These are phyloP conservation scores for Rosa hybrid DNA, from an alignment of 331 rosid species.

Conservation along the genomic window DNA sequence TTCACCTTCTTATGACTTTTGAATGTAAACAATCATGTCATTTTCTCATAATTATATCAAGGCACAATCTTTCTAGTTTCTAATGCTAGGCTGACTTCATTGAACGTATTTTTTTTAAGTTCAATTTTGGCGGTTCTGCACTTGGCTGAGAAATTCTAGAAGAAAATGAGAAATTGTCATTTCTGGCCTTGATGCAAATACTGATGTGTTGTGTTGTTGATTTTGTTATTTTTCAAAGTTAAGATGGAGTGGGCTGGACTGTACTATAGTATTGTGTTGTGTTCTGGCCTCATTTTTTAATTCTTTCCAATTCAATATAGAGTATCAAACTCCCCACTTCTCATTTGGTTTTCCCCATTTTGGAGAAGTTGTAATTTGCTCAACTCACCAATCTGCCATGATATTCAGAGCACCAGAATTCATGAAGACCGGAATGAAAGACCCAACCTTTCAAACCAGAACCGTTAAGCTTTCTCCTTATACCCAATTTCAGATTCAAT, in stretches of 20 bases:
- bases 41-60: too few relatives aligned
- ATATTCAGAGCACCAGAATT: background rate
- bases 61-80: too few relatives aligned
- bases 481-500: background rate
- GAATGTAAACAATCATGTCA: background rate
- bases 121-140: background rate
- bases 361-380: too few relatives aligned
- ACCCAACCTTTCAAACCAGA: background rate
- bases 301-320: too few relatives aligned
- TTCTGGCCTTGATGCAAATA: background rate
- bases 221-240: too few relatives aligned
- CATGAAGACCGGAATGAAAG: background rate
- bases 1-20: background rate
- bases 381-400: too few relatives aligned
- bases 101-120: background rate
- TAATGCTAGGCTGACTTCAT: background rate
- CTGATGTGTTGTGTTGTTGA: too few relatives aligned
- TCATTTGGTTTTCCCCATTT: too few relatives aligned
- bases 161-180: background rate
- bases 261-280: too few relatives aligned
- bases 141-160: background rate
- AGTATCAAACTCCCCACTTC: too few relatives aligned
- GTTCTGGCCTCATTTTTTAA: too few relatives aligned
- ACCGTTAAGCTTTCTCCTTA: background rate
- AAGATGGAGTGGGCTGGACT: too few relatives aligned